Evolutionary conservation across 1,284 basidiomycete genomes (phyloP), one percentile per base, ranked within the genome.

Genomic region (Naganishia sp.): DNA sequence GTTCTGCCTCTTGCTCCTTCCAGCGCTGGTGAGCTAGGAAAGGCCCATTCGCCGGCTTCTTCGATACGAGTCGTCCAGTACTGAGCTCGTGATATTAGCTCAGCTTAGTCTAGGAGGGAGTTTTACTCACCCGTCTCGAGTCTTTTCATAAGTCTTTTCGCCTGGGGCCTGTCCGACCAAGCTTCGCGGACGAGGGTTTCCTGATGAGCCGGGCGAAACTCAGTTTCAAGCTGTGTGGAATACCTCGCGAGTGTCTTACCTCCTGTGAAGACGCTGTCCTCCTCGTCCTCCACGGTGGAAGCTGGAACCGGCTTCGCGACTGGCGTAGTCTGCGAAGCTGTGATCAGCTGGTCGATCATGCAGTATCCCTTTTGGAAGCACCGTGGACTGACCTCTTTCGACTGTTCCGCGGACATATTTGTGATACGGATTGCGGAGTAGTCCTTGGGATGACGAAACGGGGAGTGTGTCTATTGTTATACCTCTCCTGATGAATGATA

Each of bases 51-150:
- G 88, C 88, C 9, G 81, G 79, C 52, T 83, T 93, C 35, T 77
- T 89, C 15, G 83, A 85, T 41, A 81, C 83, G 3, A 87, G 85
- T 6, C 83, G 81, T 66, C 82, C 79, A 23, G 89, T 88, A 0
- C 82, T 90, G 18, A 32, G 4, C 28, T 15, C 7, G n/a, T 21
- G 31, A 31, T n/a, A 35, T 65, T 35, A 60, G 55, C 46, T 6
- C 61, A 15, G 32, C 23, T 45, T n/a, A 21, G 25, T 31, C 45
- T 13, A 9, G 25, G 32, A n/a, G 45, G 15, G 23, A 17, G 49
- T 17, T 5, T 56, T 43, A 70, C 72, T 51, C 56, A 75, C 72
- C 70, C 62, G 66, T 78, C 77, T 13, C 58, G 25, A 4, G 73
- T 69, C 28, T 71, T 71, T 21, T 75, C 74, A 63, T 77, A 77